Evolutionary conservation across 192 early-diverging fungal genomes (phyloP).

Genomic region (Kappamyces sp.): DNA sequence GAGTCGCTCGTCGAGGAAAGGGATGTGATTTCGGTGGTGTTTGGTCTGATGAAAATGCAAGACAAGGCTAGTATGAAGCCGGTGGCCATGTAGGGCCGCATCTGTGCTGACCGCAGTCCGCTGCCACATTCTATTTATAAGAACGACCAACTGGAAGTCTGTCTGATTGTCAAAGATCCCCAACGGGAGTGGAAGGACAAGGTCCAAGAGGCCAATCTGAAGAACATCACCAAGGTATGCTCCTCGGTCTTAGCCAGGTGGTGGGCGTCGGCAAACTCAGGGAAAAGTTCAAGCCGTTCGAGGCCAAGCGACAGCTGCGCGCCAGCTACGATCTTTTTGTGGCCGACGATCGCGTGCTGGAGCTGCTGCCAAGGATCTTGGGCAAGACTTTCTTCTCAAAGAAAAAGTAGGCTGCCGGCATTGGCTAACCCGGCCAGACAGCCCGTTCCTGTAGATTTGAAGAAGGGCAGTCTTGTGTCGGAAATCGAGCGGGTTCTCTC

Average conservation of each 20-base stretch:
- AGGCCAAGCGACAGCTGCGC: constrained; percentile 71
- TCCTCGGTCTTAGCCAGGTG: constrained; percentile 47
- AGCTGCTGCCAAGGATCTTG: constrained; percentile 67
- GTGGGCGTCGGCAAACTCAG: constrained; percentile 73
- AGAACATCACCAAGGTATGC: constrained; percentile 55
- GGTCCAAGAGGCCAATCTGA: constrained; percentile 57
- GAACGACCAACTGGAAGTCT: constrained; percentile 58
- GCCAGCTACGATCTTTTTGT: constrained; percentile 80
- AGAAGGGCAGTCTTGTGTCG: constrained; percentile 45
- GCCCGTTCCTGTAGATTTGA: constrained; percentile 69
- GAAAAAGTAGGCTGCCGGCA: constrained; percentile 61
- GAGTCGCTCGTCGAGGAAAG: constrained; percentile 45
- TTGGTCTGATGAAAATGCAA: constrained; percentile 67
- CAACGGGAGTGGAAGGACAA: constrained; percentile 71
- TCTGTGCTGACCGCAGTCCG: constrained; percentile 38
- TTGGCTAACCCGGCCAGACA: constrained; percentile 34
- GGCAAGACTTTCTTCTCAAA: constrained; percentile 78
- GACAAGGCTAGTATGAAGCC: constrained; percentile 58
- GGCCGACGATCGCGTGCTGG: constrained; percentile 75
- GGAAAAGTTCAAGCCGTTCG: constrained; percentile 72
- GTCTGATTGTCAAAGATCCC: constrained; percentile 84
- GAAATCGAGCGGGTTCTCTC: constrained; percentile 57
- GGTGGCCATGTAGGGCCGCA: constrained; percentile 51
- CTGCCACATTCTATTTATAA: constrained; percentile 63
- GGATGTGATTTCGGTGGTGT: constrained; percentile 54